phyloP scores from a whole-genome alignment of 1,139 yeast genomes.

The Sugiyamaella pinicola region DNA sequence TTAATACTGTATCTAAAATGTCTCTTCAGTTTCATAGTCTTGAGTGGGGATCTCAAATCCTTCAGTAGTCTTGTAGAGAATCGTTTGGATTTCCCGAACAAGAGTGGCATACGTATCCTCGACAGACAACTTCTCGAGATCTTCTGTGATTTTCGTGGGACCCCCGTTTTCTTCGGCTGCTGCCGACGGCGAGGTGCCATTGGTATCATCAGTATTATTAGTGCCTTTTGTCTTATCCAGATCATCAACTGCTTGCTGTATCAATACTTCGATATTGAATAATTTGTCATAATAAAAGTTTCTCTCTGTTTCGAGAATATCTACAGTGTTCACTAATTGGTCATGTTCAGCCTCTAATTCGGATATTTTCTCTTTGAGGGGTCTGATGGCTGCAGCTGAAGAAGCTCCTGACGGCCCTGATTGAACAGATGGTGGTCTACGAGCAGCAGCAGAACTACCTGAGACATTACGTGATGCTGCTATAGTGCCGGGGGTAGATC shows the following conservation, averaged over 20 bases:
- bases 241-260: constrained; percentile 63
- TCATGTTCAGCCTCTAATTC: constrained; percentile 49
- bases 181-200: constrained; percentile 3
- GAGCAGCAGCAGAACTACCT: constrained; percentile 14
- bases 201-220: constrained; percentile 25
- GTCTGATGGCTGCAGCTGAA: constrained; percentile 22
- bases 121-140: constrained; percentile 36
- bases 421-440: constrained; percentile 33
- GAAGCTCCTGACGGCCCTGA: constrained; percentile 25
- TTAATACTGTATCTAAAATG: constrained; percentile 33
- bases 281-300: constrained; percentile 88
- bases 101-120: constrained; percentile 27
- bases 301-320: constrained; percentile 59
- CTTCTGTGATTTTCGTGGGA: constrained; percentile 31
- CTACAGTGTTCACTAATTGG: constrained; percentile 50
- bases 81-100: constrained; percentile 61
- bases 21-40: constrained; percentile 39
- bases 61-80: constrained; percentile 79
- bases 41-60: constrained; percentile 52
- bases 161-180: constrained; percentile 22
- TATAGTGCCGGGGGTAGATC: background rate
- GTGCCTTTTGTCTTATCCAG: constrained; percentile 41
- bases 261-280: constrained; percentile 81
- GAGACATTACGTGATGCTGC: constrained; percentile 15
- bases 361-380: constrained; percentile 33